These are phyloP conservation scores for Albugo laibachii DNA, from an alignment of 352 stramenopile species.

Conservation along the genomic window DNA sequence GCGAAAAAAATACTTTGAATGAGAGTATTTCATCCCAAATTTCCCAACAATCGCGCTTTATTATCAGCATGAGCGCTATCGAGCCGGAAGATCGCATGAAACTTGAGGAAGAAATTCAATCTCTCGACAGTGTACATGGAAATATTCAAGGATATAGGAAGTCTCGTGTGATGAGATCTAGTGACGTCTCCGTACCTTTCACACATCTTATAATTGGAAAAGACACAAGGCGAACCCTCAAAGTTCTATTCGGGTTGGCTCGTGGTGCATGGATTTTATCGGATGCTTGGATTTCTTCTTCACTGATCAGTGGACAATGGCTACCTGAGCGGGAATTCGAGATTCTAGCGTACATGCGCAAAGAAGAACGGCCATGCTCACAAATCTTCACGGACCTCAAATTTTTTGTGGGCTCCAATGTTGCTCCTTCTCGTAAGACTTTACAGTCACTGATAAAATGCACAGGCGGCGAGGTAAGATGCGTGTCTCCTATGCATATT, in stretches of 20 bases:
- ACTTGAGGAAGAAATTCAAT: conserved; percentile 57
- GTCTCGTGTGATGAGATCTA: conserved; percentile 53
- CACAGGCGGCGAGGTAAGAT: conserved; percentile 42
- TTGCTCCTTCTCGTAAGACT: conserved; percentile 49
- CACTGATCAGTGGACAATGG: conserved; percentile 51
- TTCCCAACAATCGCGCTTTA: conserved; percentile 16
- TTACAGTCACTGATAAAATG: conserved; percentile 53
- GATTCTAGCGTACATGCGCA: conserved; percentile 26
- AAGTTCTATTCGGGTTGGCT: conserved; percentile 67
- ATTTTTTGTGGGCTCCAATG: conserved; percentile 50
- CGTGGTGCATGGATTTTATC: conserved; percentile 64
- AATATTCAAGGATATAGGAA: conserved; percentile 28
- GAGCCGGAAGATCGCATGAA: conserved; percentile 28
- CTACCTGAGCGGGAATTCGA: conserved; percentile 46
- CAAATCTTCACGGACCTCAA: conserved; percentile 41
- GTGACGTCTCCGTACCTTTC: conserved; percentile 43
- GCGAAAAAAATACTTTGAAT: too few species aligned
- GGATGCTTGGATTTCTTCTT: conserved; percentile 59
- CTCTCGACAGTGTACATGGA: conserved; percentile 43
- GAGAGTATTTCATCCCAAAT: too few species aligned
- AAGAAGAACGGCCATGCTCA: conserved; percentile 18
- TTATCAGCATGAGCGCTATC: conserved; percentile 63
- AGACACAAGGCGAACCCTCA: conserved; percentile 56
- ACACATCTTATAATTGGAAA: conserved; percentile 59
- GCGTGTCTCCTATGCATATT: neutral